Conservation (phyloP, 352 stramenopile genomes). For the Phytophthora ohioensis region DNA sequence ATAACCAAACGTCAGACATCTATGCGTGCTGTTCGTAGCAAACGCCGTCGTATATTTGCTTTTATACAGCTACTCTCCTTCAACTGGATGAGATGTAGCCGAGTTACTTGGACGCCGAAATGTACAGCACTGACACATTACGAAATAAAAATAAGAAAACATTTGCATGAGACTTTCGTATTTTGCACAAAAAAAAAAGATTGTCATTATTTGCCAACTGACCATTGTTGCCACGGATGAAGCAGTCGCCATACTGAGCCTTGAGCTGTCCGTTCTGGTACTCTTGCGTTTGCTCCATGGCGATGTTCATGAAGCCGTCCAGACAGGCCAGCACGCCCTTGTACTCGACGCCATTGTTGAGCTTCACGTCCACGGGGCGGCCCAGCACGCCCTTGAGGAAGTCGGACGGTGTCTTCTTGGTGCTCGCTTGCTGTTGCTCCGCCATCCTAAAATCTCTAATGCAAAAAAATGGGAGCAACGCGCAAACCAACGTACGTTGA, state of each 20-base stretch:
- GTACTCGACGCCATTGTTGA: slow-evolving; percentile 99
- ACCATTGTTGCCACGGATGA: slow-evolving; percentile 99
- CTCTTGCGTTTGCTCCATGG: slow-evolving; percentile 99
- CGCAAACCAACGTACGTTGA: slow-evolving; percentile 26
- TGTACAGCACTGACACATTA: slow-evolving; percentile 76
- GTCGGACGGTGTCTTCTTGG: slow-evolving; percentile 92
- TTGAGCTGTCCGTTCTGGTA: slow-evolving; percentile 99
- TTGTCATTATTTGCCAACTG: slow-evolving; percentile 23
- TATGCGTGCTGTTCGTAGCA: too few relatives aligned
- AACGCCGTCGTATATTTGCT: too few relatives aligned
- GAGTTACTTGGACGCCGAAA: slow-evolving; percentile 82
- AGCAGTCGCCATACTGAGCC: slow-evolving; percentile 99
- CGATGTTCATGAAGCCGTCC: slow-evolving; percentile 99
- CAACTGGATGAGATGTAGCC: too few relatives aligned
- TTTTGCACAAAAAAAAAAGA: slow-evolving; percentile 1
- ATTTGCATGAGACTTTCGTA: neutral
- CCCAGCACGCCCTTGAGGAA: slow-evolving; percentile 95
- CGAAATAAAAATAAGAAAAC: slow-evolving; percentile 10
- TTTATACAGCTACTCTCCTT: too few relatives aligned
- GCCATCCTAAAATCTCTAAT: slow-evolving; percentile 32
- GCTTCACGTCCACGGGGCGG: slow-evolving; percentile 97
- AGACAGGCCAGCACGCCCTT: slow-evolving; percentile 98
- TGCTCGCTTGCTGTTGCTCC: slow-evolving; percentile 40
- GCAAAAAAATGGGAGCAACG: neutral
- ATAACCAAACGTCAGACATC: too few relatives aligned